Evolutionary conservation across 2,329 filamentous ascomycete species (phyloP).

Genomic region (Paraphoma sp.): DNA sequence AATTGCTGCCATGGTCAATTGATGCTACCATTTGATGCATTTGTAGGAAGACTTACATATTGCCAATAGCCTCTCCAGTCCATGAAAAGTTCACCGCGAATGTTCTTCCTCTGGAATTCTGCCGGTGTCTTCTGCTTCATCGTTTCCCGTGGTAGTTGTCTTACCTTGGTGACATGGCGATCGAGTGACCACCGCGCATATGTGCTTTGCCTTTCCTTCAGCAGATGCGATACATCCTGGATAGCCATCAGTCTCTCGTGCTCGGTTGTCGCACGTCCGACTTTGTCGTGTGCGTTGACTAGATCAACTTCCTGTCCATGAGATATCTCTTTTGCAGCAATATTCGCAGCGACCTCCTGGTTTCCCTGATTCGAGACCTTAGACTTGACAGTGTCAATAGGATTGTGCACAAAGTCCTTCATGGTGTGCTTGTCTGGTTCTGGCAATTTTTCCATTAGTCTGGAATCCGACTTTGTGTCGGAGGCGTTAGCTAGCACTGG

Average conservation of each 20-base stretch:
- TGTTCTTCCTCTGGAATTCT: slow-evolving; percentile 32
- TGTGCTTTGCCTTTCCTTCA: slow-evolving; percentile 39
- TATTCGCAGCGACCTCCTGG: slow-evolving; percentile 33
- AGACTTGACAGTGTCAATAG: slow-evolving; percentile 30
- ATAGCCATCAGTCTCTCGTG: slow-evolving; percentile 22
- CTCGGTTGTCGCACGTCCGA: slow-evolving; percentile 18
- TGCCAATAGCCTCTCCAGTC: slow-evolving; percentile 39
- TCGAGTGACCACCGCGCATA: slow-evolving; percentile 47
- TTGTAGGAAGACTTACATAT: slow-evolving; percentile 29
- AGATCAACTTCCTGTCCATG: slow-evolving; percentile 47
- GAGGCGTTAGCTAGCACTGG: slow-evolving; percentile 22
- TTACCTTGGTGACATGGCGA: slow-evolving; percentile 45
- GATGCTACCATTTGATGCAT: neutral
- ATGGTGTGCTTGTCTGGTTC: slow-evolving; percentile 26
- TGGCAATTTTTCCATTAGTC: slow-evolving; percentile 20
- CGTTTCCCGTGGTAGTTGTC: slow-evolving; percentile 29
- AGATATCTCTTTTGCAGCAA: slow-evolving; percentile 54
- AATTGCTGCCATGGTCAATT: slow-evolving; percentile 31
- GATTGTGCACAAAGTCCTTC: slow-evolving; percentile 33
- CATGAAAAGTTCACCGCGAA: slow-evolving; percentile 17
- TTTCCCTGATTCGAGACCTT: slow-evolving; percentile 29
- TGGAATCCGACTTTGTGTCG: slow-evolving; percentile 20
- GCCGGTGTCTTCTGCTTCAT: slow-evolving; percentile 22
- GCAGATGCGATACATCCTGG: slow-evolving; percentile 22
- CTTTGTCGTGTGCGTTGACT: slow-evolving; percentile 39